A percentile compares a stretch with the other conserved stretches of the same genome.
Evolutionary conservation across 306 rosid genomes (phyloP).

Genomic region (Cyclanthera cordifolia): DNA sequence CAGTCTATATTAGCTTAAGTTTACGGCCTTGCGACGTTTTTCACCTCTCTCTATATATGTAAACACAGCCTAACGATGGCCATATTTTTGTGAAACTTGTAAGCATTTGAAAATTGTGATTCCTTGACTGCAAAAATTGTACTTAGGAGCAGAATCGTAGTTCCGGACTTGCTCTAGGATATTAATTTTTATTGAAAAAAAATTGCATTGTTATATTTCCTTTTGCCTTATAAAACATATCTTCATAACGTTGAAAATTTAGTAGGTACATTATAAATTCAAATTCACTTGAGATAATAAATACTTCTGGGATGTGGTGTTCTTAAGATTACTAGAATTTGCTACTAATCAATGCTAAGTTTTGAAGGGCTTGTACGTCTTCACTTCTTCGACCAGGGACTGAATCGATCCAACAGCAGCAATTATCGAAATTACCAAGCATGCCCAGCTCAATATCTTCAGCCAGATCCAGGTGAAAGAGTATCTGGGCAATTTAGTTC

Average conservation of each 20-base stretch:
- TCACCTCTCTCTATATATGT: not conserved
- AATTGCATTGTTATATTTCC: conserved; percentile 3
- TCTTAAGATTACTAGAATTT: not conserved
- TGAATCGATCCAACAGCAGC: conserved; percentile 83
- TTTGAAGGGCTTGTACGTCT: conserved; percentile 65
- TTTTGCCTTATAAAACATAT: conserved; percentile 6
- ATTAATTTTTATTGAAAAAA: not conserved
- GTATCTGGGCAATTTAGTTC: conserved; percentile 43
- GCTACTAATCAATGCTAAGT: conserved; percentile 28
- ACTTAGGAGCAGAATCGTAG: not conserved
- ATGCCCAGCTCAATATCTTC: conserved; percentile 66
- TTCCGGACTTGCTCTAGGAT: not conserved
- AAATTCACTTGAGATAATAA: not conserved
- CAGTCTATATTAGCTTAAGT: not conserved
- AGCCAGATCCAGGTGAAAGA: conserved; percentile 86
- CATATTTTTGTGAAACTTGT: not conserved
- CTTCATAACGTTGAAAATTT: conserved; percentile 1
- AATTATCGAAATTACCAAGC: conserved; percentile 60
- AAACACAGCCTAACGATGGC: not conserved
- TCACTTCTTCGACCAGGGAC: conserved; percentile 59
- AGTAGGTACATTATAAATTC: not conserved
- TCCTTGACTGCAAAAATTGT: not conserved
- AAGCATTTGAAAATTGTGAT: not conserved
- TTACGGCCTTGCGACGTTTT: not conserved
- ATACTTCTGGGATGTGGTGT: not conserved